These are phyloP conservation scores for Aspergillus arachidicola DNA, from an alignment of 2,329 filamentous ascomycete species.

Conservation along the genomic window DNA sequence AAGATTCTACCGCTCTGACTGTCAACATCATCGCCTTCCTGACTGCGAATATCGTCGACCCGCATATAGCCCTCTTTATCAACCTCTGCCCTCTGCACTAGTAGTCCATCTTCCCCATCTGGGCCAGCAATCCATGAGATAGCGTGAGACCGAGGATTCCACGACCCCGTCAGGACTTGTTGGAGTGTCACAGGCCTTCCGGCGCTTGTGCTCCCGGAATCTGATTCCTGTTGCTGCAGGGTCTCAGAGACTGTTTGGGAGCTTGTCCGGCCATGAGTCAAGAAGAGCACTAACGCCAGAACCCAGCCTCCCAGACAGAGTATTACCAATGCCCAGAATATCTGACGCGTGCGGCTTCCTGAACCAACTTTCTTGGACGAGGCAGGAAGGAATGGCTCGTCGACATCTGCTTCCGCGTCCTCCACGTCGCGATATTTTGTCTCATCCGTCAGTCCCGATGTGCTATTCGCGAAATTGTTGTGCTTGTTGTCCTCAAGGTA, in stretches of 20 bases:
- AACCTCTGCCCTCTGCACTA: slow-evolving; percentile 69
- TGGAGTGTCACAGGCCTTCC: slow-evolving; percentile 47
- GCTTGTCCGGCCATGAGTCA: slow-evolving; percentile 38
- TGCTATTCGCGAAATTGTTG: slow-evolving; percentile 14
- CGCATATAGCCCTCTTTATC: slow-evolving; percentile 73
- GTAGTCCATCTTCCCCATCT: slow-evolving; percentile 70
- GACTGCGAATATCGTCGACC: slow-evolving; percentile 78
- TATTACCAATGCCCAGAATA: slow-evolving; percentile 44
- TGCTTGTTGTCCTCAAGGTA: slow-evolving; percentile 32
- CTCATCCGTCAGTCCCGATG: slow-evolving; percentile 10
- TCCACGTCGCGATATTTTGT: slow-evolving; percentile 40
- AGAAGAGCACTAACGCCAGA: slow-evolving; percentile 48
- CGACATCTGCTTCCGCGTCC: slow-evolving; percentile 30
- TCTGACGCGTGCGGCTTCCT: slow-evolving; percentile 34
- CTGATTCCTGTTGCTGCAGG: slow-evolving; percentile 30
- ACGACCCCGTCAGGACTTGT: slow-evolving; percentile 43
- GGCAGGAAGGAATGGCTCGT: slow-evolving; percentile 28
- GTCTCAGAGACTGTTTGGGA: slow-evolving; percentile 31
- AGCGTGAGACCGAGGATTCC: slow-evolving; percentile 40
- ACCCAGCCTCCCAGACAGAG: slow-evolving; percentile 49
- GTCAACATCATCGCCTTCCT: slow-evolving; percentile 47
- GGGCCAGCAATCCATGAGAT: slow-evolving; percentile 53
- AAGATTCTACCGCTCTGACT: slow-evolving; percentile 65
- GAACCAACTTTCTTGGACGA: slow-evolving; percentile 27
- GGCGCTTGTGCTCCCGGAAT: slow-evolving; percentile 36